These are phyloP conservation scores for Narthecium ossifragum DNA, from an alignment of 106 monocot genomes.

Conservation along the genomic window DNA sequence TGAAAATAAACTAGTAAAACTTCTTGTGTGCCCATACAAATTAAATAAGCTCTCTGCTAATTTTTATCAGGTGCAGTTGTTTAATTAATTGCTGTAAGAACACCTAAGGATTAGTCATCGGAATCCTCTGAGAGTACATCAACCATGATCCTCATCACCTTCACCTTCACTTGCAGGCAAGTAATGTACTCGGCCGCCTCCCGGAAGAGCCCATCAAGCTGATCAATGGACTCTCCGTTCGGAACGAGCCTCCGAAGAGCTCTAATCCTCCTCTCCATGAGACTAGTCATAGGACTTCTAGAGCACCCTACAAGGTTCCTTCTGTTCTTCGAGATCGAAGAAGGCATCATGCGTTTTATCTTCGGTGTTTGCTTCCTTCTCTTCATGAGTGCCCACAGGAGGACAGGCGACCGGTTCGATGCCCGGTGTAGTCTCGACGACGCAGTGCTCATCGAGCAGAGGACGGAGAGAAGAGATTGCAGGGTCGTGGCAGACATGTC, in stretches of 20 bases:
- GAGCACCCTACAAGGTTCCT: not conserved
- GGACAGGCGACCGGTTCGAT: no score
- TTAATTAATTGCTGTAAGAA: no score
- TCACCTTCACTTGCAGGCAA: slow-evolving; percentile 14
- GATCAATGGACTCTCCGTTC: not conserved
- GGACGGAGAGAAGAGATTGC: not conserved
- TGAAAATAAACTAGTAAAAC: no score
- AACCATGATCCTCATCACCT: slow-evolving; percentile 13
- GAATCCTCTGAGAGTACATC: slow-evolving; percentile 1
- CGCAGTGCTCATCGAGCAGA: not conserved
- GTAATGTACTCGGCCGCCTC: slow-evolving; percentile 20
- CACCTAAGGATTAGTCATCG: slow-evolving; percentile 2
- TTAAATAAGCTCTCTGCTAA: not conserved
- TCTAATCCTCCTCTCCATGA: slow-evolving; percentile 4
- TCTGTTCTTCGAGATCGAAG: not conserved
- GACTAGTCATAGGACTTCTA: not conserved
- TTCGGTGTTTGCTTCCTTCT: not conserved
- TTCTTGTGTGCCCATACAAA: not conserved
- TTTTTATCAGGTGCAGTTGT: not conserved
- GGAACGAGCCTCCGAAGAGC: slow-evolving; percentile 13
- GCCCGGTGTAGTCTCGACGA: not conserved
- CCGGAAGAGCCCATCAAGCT: slow-evolving; percentile 13
- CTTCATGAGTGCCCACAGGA: not conserved
- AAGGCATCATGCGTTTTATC: not conserved
- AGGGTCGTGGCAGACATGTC: not conserved